Evolutionary conservation across 345 rosid species (phyloP).

Genomic region (Salix koriyanagi): DNA sequence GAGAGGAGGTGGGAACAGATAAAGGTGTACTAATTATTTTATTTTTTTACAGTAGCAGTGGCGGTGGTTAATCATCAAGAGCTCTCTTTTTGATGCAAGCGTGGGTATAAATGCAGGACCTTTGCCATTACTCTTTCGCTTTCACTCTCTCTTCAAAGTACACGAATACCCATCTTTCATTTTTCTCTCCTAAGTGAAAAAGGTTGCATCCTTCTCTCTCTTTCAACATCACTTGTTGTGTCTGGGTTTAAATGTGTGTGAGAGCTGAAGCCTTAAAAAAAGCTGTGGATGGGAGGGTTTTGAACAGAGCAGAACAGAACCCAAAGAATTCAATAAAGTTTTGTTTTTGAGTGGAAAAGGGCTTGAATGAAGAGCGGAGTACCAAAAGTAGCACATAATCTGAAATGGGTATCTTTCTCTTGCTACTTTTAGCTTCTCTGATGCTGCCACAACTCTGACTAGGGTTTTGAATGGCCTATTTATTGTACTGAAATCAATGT

Average conservation of each 20-base stretch:
- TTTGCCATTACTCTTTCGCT: conserved; percentile 32
- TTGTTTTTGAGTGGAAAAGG: conserved; percentile 27
- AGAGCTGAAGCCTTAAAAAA: conserved; percentile 7
- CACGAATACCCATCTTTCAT: conserved; percentile 11
- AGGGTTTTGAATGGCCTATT: conserved; percentile 55
- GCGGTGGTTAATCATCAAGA: conserved; percentile 92
- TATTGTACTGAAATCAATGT: conserved; percentile 63
- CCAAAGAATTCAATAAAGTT: conserved; percentile 37
- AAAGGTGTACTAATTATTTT: neutral
- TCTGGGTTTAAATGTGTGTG: conserved; percentile 17
- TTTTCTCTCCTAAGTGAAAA: neutral
- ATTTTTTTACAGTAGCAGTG: conserved; percentile 48
- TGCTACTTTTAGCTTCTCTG: conserved; percentile 40
- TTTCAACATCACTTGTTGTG: conserved; percentile 4
- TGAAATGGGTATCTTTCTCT: conserved; percentile 76
- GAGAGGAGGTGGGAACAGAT: neutral
- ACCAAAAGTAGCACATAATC: conserved; percentile 68
- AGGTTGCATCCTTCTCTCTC: conserved; percentile 20
- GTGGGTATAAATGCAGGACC: conserved; percentile 86
- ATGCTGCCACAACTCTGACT: conserved; percentile 48
- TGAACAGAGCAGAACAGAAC: conserved; percentile 22
- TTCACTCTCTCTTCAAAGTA: conserved; percentile 25
- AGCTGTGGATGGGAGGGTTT: conserved; percentile 23
- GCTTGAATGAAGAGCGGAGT: conserved; percentile 38
- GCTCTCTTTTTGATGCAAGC: conserved; percentile 94